Base-by-base conservation (phyloP, 169 alveolate genomes). In the Ichthyophthirius multifiliis region DNA sequence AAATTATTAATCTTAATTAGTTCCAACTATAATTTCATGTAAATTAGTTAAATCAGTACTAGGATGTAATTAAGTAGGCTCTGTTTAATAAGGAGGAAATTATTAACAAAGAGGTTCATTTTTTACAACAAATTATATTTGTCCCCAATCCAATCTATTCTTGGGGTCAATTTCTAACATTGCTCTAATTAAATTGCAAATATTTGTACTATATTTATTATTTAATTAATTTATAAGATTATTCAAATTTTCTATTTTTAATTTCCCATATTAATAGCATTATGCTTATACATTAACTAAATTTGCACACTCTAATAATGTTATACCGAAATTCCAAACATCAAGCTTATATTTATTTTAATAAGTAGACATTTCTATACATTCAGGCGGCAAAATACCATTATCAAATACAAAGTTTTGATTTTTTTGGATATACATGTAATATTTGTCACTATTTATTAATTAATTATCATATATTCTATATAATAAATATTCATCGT, bases 321-420 rank as follows among this genome's bases (percentile, higher is more conserved):
- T 27, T 27, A 55, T 27, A 20, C 43, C 71, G 18, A 55, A 55
- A 55, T 55, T 55, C 71, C 71, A 55, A 4, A 55, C 71, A 55
- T 55, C 71, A 10, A 55, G 71, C 4, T 55, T 55, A 23, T 55
- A 55, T 27, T 55, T 18, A 23, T 27, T 55, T 39, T 55, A 27
- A 9, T 15, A 55, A n/a, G 23, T 27, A 10, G 31, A 27, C 34
- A 55, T 27, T 1, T 55, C 71, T 55, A 20, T 55, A 55, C 23
- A 55, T 55, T 55, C 71, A 55, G 71, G 71, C 23, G 71, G 71
- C 23, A 55, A 39, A 0, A 23, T 55, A 3, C 71, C 71, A 55
- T 34, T 55, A 27, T 55, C 71, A 0, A 55, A 12, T 15, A 55
- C 43, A 5, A 55, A 27, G 31, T 23, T 55, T 27, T 55, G 31